phyloP scores from a whole-genome alignment of 2,329 filamentous ascomycete genomes.

The Ophiostoma ips region DNA sequence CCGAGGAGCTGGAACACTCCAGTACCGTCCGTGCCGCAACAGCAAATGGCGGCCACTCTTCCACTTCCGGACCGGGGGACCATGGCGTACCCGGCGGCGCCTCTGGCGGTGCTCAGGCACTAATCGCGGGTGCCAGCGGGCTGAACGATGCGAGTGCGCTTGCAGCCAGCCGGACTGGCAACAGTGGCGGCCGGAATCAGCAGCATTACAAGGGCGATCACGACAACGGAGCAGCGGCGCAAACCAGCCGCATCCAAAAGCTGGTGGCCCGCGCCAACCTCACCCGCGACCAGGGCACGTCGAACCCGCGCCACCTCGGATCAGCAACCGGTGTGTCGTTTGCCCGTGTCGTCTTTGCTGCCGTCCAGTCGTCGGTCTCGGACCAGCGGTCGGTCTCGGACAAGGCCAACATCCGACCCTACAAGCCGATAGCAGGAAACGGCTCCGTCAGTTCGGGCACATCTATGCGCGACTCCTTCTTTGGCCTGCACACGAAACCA shows the following conservation, averaged over 20 bases:
- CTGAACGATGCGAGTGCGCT: neutral
- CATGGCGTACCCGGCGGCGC: neutral
- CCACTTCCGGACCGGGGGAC: conserved; percentile 11
- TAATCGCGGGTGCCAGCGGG: neutral
- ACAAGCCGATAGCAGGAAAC: conserved; percentile 36
- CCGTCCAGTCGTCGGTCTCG: conserved; percentile 60
- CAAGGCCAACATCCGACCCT: conserved; percentile 45
- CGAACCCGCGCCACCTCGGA: conserved; percentile 68
- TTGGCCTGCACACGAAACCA: conserved; percentile 84
- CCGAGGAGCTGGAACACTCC: conserved; percentile 50
- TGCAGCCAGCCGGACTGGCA: neutral
- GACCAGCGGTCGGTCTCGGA: conserved; percentile 55
- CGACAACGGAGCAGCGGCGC: conserved; percentile 38
- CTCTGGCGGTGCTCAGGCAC: neutral
- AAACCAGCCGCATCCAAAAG: conserved; percentile 39
- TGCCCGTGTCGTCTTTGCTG: conserved; percentile 83
- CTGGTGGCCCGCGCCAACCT: conserved; percentile 11
- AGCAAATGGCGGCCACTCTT: conserved; percentile 5
- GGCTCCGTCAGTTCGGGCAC: conserved; percentile 40
- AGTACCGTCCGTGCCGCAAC: conserved; percentile 9
- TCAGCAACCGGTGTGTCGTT: conserved; percentile 88
- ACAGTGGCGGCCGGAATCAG: neutral
- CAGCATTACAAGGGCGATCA: neutral
- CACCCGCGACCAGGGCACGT: conserved; percentile 30
- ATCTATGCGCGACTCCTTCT: conserved; percentile 90